Percentiles rank a stretch among this genome's conserved stretches.
Conservation (phyloP, 257 asterid genomes). For the Thymus mandschuricus region DNA sequence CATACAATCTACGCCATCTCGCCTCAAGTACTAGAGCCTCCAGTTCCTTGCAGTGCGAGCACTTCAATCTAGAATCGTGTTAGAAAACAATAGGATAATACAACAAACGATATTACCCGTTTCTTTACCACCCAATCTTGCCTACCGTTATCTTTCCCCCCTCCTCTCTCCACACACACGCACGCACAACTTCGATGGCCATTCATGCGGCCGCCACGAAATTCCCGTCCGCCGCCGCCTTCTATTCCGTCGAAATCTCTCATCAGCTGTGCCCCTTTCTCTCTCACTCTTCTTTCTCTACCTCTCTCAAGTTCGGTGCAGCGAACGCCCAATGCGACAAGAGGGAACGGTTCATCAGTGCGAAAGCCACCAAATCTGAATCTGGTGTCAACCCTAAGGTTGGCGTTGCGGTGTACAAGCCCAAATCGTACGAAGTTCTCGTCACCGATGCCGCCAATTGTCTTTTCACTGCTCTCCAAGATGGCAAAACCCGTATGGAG, state of each 20-base stretch:
- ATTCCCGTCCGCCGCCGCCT: slow-evolving; percentile 30
- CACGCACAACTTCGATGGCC: slow-evolving; percentile 54
- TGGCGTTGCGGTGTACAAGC: slow-evolving; percentile 93
- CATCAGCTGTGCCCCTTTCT: slow-evolving; percentile 34
- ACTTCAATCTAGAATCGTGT: background rate
- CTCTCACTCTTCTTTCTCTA: slow-evolving; percentile 24
- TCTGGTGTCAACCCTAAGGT: slow-evolving; percentile 56
- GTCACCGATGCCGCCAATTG: slow-evolving; percentile 84
- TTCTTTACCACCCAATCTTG: slow-evolving; percentile 39
- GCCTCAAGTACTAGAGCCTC: background rate
- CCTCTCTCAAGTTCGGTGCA: slow-evolving; percentile 22
- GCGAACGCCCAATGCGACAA: slow-evolving; percentile 37
- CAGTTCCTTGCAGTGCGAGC: slow-evolving; percentile 11
- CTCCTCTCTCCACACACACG: slow-evolving; percentile 37
- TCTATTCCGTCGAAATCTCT: slow-evolving; percentile 25
- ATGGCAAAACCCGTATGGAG: slow-evolving; percentile 78
- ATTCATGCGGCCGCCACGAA: slow-evolving; percentile 39
- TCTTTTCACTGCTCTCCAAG: slow-evolving; percentile 72
- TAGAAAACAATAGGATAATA: background rate
- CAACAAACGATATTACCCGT: background rate
- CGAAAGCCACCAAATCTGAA: slow-evolving; percentile 50
- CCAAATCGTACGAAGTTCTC: slow-evolving; percentile 81
- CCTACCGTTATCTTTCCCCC: slow-evolving; percentile 49
- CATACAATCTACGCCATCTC: too few relatives aligned
- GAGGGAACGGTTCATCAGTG: slow-evolving; percentile 38